These are phyloP conservation scores for Claviceps maximensis DNA, from an alignment of 2,329 filamentous ascomycete genomes.

Conservation along the genomic window DNA sequence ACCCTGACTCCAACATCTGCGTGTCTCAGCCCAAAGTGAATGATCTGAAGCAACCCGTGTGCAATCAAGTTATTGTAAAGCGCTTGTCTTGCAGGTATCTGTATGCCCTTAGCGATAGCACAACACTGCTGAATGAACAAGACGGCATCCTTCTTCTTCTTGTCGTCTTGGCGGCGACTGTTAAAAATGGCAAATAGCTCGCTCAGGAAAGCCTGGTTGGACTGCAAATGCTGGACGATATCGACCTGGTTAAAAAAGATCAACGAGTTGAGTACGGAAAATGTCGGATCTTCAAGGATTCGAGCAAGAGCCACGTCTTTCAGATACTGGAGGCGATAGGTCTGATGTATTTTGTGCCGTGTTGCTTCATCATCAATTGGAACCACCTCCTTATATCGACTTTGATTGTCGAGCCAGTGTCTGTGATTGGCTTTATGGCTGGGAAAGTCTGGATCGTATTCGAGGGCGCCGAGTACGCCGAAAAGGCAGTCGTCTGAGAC, in stretches of 20 bases:
- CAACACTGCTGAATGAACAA: conserved; percentile 96
- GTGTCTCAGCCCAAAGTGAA: conserved; percentile 82
- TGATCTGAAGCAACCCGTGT: conserved; percentile 76
- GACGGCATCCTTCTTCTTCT: conserved; percentile 83
- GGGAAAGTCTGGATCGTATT: conserved; percentile 97
- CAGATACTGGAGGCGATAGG: conserved; percentile 88
- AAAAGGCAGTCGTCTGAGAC: conserved; percentile 82
- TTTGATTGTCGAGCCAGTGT: conserved; percentile 78
- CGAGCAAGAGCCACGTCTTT: conserved; percentile 97
- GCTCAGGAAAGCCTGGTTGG: conserved; percentile 61
- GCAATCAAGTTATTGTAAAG: conserved; percentile 84
- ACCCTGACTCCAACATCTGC: conserved; percentile 74
- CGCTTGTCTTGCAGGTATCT: conserved; percentile 64
- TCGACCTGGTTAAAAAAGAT: conserved; percentile 99
- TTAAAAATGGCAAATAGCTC: conserved; percentile 83
- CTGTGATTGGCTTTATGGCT: conserved; percentile 95
- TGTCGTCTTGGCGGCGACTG: conserved; percentile 46
- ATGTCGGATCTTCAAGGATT: conserved; percentile 94
- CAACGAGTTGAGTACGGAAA: conserved; percentile 90
- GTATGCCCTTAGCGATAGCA: conserved; percentile 84
- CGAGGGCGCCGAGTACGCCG: conserved; percentile 86
- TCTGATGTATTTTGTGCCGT: conserved; percentile 85
- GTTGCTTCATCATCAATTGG: conserved; percentile 74
- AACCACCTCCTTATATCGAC: conserved; percentile 92
- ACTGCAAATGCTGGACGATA: conserved; percentile 89